Conservation (phyloP, 2,329 filamentous ascomycete species). For the Pyrenochaeta sp. region DNA sequence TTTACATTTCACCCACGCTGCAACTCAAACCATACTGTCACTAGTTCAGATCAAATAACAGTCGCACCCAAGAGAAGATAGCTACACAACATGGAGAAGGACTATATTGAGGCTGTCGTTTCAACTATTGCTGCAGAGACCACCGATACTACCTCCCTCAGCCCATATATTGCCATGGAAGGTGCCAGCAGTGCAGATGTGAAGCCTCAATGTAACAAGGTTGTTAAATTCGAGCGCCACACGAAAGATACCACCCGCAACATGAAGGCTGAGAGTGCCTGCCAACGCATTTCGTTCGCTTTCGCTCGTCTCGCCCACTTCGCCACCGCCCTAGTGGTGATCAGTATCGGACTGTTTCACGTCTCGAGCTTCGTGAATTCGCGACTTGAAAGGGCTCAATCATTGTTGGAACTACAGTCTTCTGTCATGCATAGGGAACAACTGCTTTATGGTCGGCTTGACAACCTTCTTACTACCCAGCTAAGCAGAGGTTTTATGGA, state of each 20-base stretch:
- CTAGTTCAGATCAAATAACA: too few species aligned
- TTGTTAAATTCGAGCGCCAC: not conserved
- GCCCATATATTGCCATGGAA: too few species aligned
- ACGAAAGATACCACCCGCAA: too few species aligned
- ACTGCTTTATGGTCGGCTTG: conserved; percentile 13
- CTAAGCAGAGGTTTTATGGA: conserved; percentile 26
- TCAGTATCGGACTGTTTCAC: conserved; percentile 9
- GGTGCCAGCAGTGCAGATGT: too few species aligned
- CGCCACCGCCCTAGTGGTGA: conserved; percentile 6
- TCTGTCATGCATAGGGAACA: conserved; percentile 4
- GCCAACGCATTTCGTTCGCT: conserved; percentile 12
- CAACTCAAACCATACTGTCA: too few species aligned
- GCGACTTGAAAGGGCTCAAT: conserved; percentile 10
- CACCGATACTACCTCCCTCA: too few species aligned
- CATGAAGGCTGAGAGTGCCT: conserved; percentile 3
- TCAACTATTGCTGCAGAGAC: too few species aligned
- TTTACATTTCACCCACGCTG: too few species aligned
- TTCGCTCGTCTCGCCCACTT: conserved; percentile 13
- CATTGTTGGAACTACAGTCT: conserved; percentile 2
- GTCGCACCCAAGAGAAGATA: too few species aligned
- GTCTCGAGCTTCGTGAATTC: conserved; percentile 6
- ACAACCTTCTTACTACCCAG: conserved; percentile 7
- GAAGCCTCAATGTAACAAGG: too few species aligned
- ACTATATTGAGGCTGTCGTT: not conserved
- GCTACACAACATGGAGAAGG: not conserved